Conservation (phyloP, 129 eudicot species). For the Lactuca saligna region DNA sequence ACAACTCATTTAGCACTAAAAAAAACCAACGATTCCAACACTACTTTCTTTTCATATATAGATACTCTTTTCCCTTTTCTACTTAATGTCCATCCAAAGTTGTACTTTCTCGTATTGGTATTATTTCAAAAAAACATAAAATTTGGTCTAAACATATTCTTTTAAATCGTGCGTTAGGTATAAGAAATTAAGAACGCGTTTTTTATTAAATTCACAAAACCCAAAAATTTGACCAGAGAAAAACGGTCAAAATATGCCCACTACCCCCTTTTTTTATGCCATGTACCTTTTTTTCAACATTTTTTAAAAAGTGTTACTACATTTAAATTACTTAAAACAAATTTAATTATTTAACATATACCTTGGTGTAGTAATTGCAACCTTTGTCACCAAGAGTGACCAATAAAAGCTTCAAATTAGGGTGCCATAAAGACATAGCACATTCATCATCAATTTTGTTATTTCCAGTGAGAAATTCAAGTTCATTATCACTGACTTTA, state of each 20-base stretch:
- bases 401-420: slow-evolving; percentile 80
- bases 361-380: slow-evolving; percentile 96
- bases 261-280: not conserved
- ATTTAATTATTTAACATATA: slow-evolving; percentile 19
- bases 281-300: not conserved
- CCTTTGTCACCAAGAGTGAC: slow-evolving; percentile 98
- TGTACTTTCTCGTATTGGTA: not conserved
- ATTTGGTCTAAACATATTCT: not conserved
- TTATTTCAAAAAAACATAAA: too few species aligned
- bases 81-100: slow-evolving; percentile 1
- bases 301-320: too few species aligned
- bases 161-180: not conserved
- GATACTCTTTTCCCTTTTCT: slow-evolving; percentile 5
- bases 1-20: not conserved
- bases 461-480: slow-evolving; percentile 85
- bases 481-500: slow-evolving; percentile 90
- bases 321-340: too few species aligned
- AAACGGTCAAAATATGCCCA: slow-evolving; percentile 1
- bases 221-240: not conserved
- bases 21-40: not conserved
- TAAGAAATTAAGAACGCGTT: not conserved
- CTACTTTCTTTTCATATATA: not conserved
- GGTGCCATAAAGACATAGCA: slow-evolving; percentile 91
- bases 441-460: slow-evolving; percentile 75
- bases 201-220: not conserved